phyloP scores from a whole-genome alignment of 805 yeast genomes.

The Sugiyamaella lignohabitans region DNA sequence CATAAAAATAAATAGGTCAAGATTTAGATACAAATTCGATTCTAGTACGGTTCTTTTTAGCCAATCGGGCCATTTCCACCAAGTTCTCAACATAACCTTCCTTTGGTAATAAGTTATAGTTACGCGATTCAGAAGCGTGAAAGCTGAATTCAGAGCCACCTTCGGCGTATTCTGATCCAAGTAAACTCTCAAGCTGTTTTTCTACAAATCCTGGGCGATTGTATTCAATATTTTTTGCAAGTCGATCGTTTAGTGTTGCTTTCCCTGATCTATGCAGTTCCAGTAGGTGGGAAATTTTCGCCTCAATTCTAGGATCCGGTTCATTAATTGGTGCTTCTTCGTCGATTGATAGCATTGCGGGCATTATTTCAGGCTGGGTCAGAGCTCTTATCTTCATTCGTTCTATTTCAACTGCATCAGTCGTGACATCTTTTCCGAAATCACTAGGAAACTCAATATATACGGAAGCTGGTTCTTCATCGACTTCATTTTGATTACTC shows the following conservation, averaged over 20 bases:
- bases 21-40: neutral
- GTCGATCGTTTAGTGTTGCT: slow-evolving; percentile 2
- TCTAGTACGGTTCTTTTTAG: neutral
- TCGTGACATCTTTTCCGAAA: neutral
- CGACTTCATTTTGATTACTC: too few relatives aligned
- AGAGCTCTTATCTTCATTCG: neutral
- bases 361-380: slow-evolving; percentile 1
- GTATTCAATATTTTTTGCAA: slow-evolving; percentile 1
- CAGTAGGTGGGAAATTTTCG: slow-evolving; percentile 1
- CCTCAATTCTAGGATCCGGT: neutral
- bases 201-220: slow-evolving; percentile 4
- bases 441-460: neutral
- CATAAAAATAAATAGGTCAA: too few relatives aligned
- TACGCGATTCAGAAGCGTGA: neutral
- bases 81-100: neutral
- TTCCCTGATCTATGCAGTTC: neutral
- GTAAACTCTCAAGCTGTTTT: slow-evolving; percentile 1
- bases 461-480: neutral
- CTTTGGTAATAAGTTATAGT: neutral
- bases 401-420: neutral
- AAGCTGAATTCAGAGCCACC: neutral
- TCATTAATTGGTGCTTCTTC: slow-evolving; percentile 1
- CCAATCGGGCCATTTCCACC: neutral
- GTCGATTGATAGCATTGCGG: neutral
- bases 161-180: neutral